Evolutionary conservation across 306 rosid species (phyloP).

Genomic region (Quercus alba): DNA sequence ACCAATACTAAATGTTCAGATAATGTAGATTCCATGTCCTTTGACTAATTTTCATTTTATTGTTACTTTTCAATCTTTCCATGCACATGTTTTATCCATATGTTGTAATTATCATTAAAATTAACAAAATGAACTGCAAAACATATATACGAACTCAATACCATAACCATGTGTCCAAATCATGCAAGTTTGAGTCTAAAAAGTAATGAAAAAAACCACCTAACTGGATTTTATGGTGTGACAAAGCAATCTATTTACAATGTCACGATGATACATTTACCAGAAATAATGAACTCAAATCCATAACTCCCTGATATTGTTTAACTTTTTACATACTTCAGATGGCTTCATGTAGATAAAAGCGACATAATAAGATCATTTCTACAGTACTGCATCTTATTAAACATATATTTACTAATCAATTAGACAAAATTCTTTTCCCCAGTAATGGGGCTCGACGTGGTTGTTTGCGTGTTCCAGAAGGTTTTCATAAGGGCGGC

Average conservation of each 20-base stretch:
- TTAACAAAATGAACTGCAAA: not conserved
- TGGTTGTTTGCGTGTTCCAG: no score
- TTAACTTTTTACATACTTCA: not conserved
- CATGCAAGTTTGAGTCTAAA: not conserved
- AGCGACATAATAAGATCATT: not conserved
- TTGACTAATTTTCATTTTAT: not conserved
- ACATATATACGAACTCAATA: not conserved
- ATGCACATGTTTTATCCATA: not conserved
- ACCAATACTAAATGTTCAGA: not conserved
- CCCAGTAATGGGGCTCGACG: no score
- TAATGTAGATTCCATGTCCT: not conserved
- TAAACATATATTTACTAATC: not conserved
- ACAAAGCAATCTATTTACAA: not conserved
- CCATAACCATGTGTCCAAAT: not conserved
- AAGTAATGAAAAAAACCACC: not conserved
- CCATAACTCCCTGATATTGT: not conserved
- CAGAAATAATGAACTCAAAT: no score
- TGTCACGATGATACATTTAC: no score
- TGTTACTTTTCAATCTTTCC: not conserved
- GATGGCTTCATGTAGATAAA: not conserved
- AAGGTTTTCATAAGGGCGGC: no score
- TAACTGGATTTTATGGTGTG: not conserved
- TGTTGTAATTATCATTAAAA: not conserved
- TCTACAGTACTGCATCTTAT: not conserved
- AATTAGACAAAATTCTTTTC: not conserved